Conservation (phyloP, 768 basidiomycete genomes). For the Rhizopogon sp. region DNA sequence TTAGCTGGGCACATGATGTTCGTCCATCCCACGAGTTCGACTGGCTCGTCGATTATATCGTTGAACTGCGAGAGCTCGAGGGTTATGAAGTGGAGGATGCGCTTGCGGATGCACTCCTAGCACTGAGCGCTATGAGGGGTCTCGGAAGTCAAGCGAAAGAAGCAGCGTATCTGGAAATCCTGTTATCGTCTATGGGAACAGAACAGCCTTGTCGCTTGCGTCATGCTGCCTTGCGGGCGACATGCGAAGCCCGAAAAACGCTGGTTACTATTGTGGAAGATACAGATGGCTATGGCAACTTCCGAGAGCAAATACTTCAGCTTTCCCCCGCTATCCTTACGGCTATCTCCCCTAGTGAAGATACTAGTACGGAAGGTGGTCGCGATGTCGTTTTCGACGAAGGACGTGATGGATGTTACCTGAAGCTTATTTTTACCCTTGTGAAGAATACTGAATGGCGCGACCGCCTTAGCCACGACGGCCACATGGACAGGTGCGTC, state of each 20-base stretch:
- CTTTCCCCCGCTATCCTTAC: constrained; percentile 1
- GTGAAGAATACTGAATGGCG: neutral
- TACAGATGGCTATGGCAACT: neutral
- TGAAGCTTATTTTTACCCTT: neutral
- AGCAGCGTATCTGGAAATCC: constrained; percentile 1
- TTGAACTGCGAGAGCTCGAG: constrained; percentile 1
- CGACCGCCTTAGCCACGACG: neutral
- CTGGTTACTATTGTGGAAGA: neutral
- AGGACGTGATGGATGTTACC: neutral
- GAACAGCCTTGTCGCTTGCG: constrained; percentile 4
- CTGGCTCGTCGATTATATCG: constrained; percentile 5
- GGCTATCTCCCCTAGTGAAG: neutral
- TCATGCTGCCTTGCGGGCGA: constrained; percentile 3
- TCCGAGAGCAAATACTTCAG: neutral
- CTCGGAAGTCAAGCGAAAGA: neutral
- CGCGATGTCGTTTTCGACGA: neutral
- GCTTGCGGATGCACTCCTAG: constrained; percentile 7
- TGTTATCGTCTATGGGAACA: constrained; percentile 4
- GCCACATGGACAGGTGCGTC: neutral
- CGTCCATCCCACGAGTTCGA: neutral
- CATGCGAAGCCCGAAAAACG: neutral
- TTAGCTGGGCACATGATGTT: neutral
- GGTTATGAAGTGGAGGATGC: constrained; percentile 1
- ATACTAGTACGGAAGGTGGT: neutral
- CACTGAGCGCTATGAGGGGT: constrained; percentile 1